Base-by-base conservation (phyloP, 805 yeast species). In the Ogataea henricii region DNA sequence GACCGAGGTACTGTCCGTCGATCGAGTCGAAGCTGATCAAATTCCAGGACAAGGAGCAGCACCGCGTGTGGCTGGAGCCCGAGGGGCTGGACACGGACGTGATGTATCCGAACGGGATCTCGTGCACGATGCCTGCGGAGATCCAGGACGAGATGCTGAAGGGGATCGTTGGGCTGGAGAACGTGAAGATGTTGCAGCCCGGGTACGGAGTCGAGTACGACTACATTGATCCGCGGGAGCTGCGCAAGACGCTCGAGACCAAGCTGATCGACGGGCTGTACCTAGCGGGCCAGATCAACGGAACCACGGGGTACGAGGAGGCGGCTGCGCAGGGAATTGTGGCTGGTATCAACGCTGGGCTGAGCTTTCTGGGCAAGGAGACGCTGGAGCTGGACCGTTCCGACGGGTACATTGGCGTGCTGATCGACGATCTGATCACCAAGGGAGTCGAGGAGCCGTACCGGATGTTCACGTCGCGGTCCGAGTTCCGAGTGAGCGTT, bases 191-290 rank as follows among this genome's bases (percentile, higher is more conserved):
- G 87, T 63, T 85, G 10, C 97, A 91, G 62, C 97, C 97, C 0
- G 99, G 97, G 0, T 94, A 94, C 63, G 99, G 99, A n/a, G 99
- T 94, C 2, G 99, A 94, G 66, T 94, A 94, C 63, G 99, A 94
- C 62, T 94, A 89, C 64, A 85, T 94, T 23, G 97, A 94, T 61
- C 99, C 99, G 2, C 76, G 96, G 54, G 96, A 91, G 60, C 73
- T 94, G 47, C 75, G 76, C 45, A 77, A 74, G 38, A 87, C 95
- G 0, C 67, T 94, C 40, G 96, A 92, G 61, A 89, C 98, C 0
- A 90, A 89, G 58, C 66, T 78, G 3, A 81, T 94, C 2, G 68
- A 75, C 9, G 97, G 97, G 0, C 67, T 94, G 30, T 94, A 70
- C 64, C 71, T 94, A 38, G 99, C 99, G 0, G 99, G 99, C 1